Percentiles rank a stretch among this genome's conserved stretches.
These are phyloP conservation scores for Yamadazyma phyllophila DNA, from an alignment of 805 yeast genomes.

Conservation along the genomic window DNA sequence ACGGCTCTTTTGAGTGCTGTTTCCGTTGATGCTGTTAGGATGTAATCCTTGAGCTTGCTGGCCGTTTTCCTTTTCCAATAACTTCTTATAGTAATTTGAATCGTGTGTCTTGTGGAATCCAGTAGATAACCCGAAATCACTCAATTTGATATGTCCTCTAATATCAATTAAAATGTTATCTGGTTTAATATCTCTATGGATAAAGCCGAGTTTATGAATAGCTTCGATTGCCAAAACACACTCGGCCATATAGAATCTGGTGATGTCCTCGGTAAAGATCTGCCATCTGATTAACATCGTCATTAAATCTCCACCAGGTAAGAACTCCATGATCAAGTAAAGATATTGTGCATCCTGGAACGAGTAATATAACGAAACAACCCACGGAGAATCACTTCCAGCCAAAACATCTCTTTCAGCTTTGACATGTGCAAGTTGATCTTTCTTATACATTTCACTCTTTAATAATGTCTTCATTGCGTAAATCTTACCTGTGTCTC, in stretches of 20 bases:
- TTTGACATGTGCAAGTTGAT: slow-evolving; percentile 91
- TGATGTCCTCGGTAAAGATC: slow-evolving; percentile 88
- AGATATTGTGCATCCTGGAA: slow-evolving; percentile 76
- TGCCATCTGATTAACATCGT: slow-evolving; percentile 95
- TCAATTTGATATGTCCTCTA: slow-evolving; percentile 63
- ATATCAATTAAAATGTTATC: slow-evolving; percentile 90
- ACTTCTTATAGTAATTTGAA: slow-evolving; percentile 77
- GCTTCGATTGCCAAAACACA: slow-evolving; percentile 95
- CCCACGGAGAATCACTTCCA: slow-evolving; percentile 86
- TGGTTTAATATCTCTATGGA: slow-evolving; percentile 96
- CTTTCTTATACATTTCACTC: slow-evolving; percentile 92
- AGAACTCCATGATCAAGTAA: slow-evolving; percentile 76
- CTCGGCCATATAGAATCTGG: slow-evolving; percentile 92
- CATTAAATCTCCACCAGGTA: slow-evolving; percentile 87
- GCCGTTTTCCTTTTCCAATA: slow-evolving; percentile 58
- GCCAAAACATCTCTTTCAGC: slow-evolving; percentile 96
- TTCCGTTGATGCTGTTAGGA: slow-evolving; percentile 2
- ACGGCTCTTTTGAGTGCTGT: slow-evolving; percentile 41
- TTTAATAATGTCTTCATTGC: slow-evolving; percentile 93
- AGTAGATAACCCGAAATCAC: slow-evolving; percentile 79
- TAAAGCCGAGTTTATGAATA: slow-evolving; percentile 87
- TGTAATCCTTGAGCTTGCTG: not conserved
- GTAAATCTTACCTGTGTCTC: slow-evolving; percentile 85
- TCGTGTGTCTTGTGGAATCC: slow-evolving; percentile 95
- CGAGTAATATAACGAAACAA: slow-evolving; percentile 76